Conservation (phyloP, 176 grass and related monocot species). For the Avena eriantha region DNA sequence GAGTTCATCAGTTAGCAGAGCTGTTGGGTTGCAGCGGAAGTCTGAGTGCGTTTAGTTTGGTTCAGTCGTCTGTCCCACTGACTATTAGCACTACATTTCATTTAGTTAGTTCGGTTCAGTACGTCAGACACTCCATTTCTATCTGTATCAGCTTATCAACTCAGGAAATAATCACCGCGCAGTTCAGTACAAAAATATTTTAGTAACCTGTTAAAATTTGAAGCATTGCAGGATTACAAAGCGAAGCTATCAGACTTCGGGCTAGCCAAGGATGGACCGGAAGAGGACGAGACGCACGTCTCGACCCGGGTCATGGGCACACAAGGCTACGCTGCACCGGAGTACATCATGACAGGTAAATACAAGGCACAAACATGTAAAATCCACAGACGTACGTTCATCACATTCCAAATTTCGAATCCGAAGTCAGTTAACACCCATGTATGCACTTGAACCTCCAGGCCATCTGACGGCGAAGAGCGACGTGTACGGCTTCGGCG, state of each 20-base stretch:
- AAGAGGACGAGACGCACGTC: slow-evolving; percentile 85
- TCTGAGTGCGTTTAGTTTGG: background rate
- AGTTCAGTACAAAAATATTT: background rate
- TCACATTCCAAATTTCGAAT: background rate
- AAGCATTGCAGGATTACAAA: slow-evolving; percentile 61
- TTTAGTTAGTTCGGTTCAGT: background rate
- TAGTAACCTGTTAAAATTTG: no score
- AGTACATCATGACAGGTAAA: slow-evolving; percentile 96
- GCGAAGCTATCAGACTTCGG: slow-evolving; percentile 94
- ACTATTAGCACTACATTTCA: background rate
- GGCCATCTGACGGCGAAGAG: slow-evolving; percentile 85
- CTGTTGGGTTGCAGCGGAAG: background rate
- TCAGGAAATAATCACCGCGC: background rate
- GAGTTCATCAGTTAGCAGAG: slow-evolving; percentile 8
- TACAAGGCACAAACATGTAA: background rate
- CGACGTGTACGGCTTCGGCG: slow-evolving; percentile 83
- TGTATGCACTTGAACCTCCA: background rate
- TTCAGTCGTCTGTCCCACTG: background rate
- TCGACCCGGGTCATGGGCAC: slow-evolving; percentile 95
- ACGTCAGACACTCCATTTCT: background rate
- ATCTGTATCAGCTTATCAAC: background rate
- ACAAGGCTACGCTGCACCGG: slow-evolving; percentile 91
- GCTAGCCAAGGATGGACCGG: slow-evolving; percentile 81
- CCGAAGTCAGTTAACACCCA: background rate
- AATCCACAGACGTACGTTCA: no score